Base-by-base conservation (phyloP, 805 yeast species). In the Isabelozyma gotoi region DNA sequence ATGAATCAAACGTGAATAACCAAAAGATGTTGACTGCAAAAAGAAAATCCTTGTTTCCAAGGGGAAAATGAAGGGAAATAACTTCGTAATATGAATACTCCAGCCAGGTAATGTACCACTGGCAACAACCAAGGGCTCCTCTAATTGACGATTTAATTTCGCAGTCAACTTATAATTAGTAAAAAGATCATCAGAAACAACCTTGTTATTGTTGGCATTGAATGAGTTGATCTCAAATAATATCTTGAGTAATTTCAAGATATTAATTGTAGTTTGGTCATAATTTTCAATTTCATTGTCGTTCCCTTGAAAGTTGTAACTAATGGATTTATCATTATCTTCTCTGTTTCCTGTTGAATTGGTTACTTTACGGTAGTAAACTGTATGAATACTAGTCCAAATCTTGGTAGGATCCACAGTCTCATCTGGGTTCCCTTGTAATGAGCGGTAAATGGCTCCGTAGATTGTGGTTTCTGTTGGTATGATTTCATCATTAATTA, bases 11-110 rank as follows among this genome's bases (percentile, higher is more conserved):
- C 97, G 74, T 1, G 95, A 85, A 58, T 88, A 85, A 0, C 98
- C 98, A 68, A 87, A 91, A 0, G 97, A 90, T 0, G 97, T 88
- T 6, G 91, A 82, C 51, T 87, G 92, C 43, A 92, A 63, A 55
- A 88, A 89, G 49, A 82, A 77, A 35, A 86, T 72, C 45, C 97
- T 75, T 0, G 94, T 80, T 40, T 84, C 94, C 36, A 92, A 67
- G 0, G 98, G 96, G 56, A 88, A 88, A 36, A 92, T 57, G 53
- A 92, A 92, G 10, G 96, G 88, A 53, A 76, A 89, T 15, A 79
- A 74, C 42, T 84, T 74, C 0, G 96, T 82, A n/a, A 89, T 66
- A 45, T 78, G 76, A 29, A 86, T 77, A 16, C 85, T 77, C 98
- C 98, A 92, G 6, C 78, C 78, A 0, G 98, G 98, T 33, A 92